Base-by-base conservation (phyloP, 352 stramenopile genomes). In the Phytopythium delawarense region DNA sequence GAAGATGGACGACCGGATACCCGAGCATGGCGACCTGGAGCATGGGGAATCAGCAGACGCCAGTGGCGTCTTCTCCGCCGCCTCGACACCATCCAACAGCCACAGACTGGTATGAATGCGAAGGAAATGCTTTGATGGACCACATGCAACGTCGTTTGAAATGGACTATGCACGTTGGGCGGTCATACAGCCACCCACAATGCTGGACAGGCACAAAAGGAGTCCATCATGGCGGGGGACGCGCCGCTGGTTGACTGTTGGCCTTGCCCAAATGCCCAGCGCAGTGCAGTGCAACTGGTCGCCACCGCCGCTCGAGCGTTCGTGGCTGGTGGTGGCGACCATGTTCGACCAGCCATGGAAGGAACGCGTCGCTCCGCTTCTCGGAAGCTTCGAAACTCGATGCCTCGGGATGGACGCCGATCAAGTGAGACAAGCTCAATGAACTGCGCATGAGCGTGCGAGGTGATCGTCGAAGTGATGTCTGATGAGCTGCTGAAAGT, bases 361-460 rank as follows among this genome's bases (percentile, higher is more conserved):
- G 23, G 45, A 57, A 57, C 16, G 30, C 30, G 25, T 30, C 18
- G 16, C 16, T 57, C 51, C 16, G 51, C 21, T 57, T 57, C 51
- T 15, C 15, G 30, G 51, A 57, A 57, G 51, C 28, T 57, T 57
- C 51, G 13, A 57, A 54, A 54, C 8, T 39, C 25, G 48, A 18
- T 18, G 16, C 18, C n/a, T n/a, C 39, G 11, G 9, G 39, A 45
- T 45, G 39, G 39, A 45, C 39, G 39, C 4, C 16, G 39, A 15
- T 16, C 39, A n/a, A 45, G 4, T 45, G 51, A 15, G 51, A 57
- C 51, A 57, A 45, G 51, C 39, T 45, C 39, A 45, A 45, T 45
- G 7, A 45, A n/a, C n/a, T 13, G 39, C 39, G 13, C 15, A 5
- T 18, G 11, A 18, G 12, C 15, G 39, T 45, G 39, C 39, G 39